phyloP scores from a whole-genome alignment of 768 basidiomycete genomes.

The Dendrothele bispora region DNA sequence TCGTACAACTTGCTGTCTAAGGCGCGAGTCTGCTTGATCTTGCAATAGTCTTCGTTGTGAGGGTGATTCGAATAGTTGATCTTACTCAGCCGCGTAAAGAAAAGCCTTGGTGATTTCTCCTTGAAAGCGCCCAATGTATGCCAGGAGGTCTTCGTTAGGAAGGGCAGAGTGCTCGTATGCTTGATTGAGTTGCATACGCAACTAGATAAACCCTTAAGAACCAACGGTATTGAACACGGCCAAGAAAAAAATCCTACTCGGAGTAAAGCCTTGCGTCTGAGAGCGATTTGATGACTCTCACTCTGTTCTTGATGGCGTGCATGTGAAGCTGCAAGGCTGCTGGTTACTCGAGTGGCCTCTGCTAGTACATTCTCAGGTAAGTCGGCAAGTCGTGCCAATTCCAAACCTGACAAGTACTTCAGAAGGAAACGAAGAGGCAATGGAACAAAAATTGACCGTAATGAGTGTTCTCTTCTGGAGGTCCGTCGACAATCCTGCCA shows the following conservation, averaged over 20 bases:
- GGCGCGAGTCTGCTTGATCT: too few species aligned
- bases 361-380: constrained; percentile 70
- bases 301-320: constrained; percentile 60
- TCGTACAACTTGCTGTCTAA: too few species aligned
- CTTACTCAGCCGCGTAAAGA: constrained; percentile 11
- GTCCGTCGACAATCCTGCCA: constrained; percentile 72
- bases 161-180: constrained; percentile 71
- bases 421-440: background rate
- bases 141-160: constrained; percentile 66
- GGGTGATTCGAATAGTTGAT: too few species aligned
- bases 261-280: constrained; percentile 67
- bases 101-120: constrained; percentile 65
- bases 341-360: constrained; percentile 63
- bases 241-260: constrained; percentile 44
- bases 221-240: background rate
- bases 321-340: constrained; percentile 57
- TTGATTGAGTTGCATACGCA: constrained; percentile 74
- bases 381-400: constrained; percentile 86
- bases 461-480: constrained; percentile 59
- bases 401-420: constrained; percentile 59
- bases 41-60: too few species aligned
- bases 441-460: constrained; percentile 53
- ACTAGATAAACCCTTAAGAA: constrained; percentile 35
- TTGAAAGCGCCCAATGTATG: constrained; percentile 70
- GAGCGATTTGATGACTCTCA: constrained; percentile 54